These are phyloP conservation scores for Pseudocercospora fijiensis DNA, from an alignment of 2,329 filamentous ascomycete species.

Conservation along the genomic window DNA sequence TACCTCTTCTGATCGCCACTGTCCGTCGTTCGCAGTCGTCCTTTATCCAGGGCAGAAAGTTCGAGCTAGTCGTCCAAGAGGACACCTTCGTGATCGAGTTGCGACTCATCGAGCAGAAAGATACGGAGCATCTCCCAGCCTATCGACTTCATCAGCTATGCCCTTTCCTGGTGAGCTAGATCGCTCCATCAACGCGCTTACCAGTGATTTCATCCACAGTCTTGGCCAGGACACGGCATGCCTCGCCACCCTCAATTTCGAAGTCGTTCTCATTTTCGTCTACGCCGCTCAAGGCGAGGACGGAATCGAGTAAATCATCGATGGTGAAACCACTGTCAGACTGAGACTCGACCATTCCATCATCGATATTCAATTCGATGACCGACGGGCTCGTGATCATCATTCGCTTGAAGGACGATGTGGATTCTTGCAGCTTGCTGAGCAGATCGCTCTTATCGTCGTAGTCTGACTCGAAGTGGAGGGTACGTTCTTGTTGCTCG, in stretches of 20 bases:
- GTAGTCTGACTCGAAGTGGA: slow-evolving; percentile 3
- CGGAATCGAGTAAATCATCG: neutral
- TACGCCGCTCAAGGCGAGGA: neutral
- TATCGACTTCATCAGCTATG: neutral
- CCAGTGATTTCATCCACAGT: slow-evolving; percentile 5
- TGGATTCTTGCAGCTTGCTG: neutral
- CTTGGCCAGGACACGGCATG: slow-evolving; percentile 1
- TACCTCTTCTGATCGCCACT: neutral
- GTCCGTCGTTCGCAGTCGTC: neutral
- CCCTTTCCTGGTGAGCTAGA: neutral
- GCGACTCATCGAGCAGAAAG: neutral
- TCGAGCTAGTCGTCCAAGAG: neutral
- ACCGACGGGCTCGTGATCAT: neutral
- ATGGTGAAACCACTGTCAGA: neutral
- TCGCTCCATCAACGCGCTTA: neutral
- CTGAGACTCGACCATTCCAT: neutral
- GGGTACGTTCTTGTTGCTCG: neutral
- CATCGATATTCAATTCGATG: neutral
- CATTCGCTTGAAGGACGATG: slow-evolving; percentile 2
- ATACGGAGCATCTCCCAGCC: slow-evolving; percentile 2
- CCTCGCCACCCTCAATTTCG: neutral
- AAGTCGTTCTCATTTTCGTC: slow-evolving; percentile 8
- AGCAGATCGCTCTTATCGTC: slow-evolving; percentile 1
- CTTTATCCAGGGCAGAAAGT: neutral
- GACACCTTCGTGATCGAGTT: neutral